Base-by-base conservation (phyloP, 306 rosid genomes). In the Ormosia semicastrata region DNA sequence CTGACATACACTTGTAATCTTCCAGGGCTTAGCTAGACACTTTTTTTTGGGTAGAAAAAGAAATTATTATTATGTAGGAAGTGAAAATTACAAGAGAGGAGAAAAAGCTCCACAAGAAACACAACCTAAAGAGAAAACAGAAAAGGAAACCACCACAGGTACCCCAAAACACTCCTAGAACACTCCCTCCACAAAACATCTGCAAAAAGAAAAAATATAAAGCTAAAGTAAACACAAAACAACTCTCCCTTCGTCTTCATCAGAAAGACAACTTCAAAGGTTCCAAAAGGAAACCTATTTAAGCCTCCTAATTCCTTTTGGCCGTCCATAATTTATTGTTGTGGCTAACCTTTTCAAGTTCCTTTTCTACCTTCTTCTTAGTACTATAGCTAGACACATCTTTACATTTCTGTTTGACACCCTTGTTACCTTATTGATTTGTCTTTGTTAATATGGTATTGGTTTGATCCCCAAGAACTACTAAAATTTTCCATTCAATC, bases 391-490 rank as follows among this genome's bases (percentile, higher is more conserved):
- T 53, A 18, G 29, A 46, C 58, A 59, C 44, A 52, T 36, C 15
- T 65, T 76, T 81, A 15, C 24, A 47, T 71, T 72, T 78, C 40
- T 52, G 9, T 41, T 15, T 57, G 24, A 63, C 6, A 32, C 29
- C 66, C 72, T 37, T 46, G 41, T 37, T 36, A 5, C 18, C n/a
- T 14, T 34, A 3, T 5, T 12, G 12, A 11, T 73, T 34, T 77
- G 33, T 17, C 66, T 33, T 74, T 82, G 50, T 59, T 60, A 66
- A 30, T 81, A 6, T 60, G 58, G 57, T 62, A 4, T 82, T 52
- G 76, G 57, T 75, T 15, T 17, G 18, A 41, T 64, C 44, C 37
- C 77, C 54, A 12, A 49, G 17, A 49, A 49, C 54, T 41, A 1
- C 47, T 49, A 3, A 49, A 49, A 10, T 49, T 37, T 49, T 36